Evolutionary conservation across 805 yeast genomes (phyloP).

Genomic region (Millerozyma miso): DNA sequence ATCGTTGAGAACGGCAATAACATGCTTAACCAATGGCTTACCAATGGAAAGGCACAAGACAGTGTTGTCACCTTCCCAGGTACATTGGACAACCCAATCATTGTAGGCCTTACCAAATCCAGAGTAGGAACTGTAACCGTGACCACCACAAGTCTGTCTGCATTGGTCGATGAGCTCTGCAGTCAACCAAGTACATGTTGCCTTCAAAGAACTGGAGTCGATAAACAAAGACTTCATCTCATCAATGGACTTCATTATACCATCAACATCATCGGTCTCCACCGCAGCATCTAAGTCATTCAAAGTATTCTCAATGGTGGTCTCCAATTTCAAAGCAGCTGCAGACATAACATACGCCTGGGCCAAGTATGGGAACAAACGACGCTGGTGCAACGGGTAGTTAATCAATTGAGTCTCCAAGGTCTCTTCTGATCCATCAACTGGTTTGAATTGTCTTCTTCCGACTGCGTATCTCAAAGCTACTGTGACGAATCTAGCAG

Average conservation of each 20-base stretch:
- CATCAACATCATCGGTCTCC: slow-evolving; percentile 24
- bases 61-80: slow-evolving; percentile 49
- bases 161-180: slow-evolving; percentile 39
- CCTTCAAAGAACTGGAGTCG: slow-evolving; percentile 42
- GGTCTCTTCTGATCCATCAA: slow-evolving; percentile 17
- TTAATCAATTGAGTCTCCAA: slow-evolving; percentile 40
- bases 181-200: slow-evolving; percentile 42
- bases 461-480: slow-evolving; percentile 44
- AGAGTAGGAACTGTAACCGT: slow-evolving; percentile 42
- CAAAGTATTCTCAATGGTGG: slow-evolving; percentile 27
- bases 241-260: slow-evolving; percentile 27
- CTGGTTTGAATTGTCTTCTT: slow-evolving; percentile 40
- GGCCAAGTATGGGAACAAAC: slow-evolving; percentile 43
- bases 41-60: slow-evolving; percentile 41
- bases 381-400: slow-evolving; percentile 43
- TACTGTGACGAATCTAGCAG: slow-evolving; percentile 39
- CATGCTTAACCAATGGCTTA: slow-evolving; percentile 33
- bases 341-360: slow-evolving; percentile 33
- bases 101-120: slow-evolving; percentile 43
- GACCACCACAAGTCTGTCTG: slow-evolving; percentile 47
- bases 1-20: slow-evolving; percentile 22
- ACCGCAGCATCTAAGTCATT: slow-evolving; percentile 36
- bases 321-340: slow-evolving; percentile 37
- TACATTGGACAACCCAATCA: slow-evolving; percentile 46
- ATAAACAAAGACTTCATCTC: slow-evolving; percentile 41